Evolutionary conservation across 2,329 filamentous ascomycete species (phyloP).

Genomic region (Aspergillus oerlinghausenensis): DNA sequence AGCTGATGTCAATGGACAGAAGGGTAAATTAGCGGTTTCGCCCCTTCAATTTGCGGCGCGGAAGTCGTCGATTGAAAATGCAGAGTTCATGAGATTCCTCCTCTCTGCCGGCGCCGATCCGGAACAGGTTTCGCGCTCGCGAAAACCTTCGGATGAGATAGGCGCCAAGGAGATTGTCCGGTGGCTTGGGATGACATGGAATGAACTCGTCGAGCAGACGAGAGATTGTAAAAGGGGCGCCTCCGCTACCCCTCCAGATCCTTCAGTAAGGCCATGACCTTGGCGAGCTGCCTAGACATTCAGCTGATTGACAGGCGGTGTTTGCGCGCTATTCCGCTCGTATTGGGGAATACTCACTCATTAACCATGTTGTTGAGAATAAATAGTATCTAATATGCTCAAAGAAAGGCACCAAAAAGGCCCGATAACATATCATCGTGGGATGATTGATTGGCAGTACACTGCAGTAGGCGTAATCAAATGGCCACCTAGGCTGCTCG

Average conservation of each 20-base stretch:
- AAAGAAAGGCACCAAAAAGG: no score
- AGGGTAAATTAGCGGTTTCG: neutral
- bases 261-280: slow-evolving; percentile 1
- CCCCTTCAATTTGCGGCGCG: slow-evolving; percentile 1
- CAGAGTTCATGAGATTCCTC: slow-evolving; percentile 4
- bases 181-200: slow-evolving; percentile 4
- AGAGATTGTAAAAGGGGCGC: neutral
- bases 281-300: neutral
- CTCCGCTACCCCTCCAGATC: slow-evolving; percentile 1
- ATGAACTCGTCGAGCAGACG: neutral
- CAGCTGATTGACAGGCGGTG: neutral
- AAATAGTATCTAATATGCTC: no score
- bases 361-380: no score
- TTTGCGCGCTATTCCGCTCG: no score
- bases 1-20: neutral
- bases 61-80: neutral
- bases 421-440: no score
- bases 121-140: neutral
- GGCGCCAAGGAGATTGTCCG: neutral
- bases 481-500: no score
- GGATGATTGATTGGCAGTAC: neutral
- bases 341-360: no score
- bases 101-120: neutral
- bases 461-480: neutral
- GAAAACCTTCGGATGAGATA: neutral